Evolutionary conservation across 78 protist species (phyloP).

Genomic region (Speleostelium caveatum): DNA sequence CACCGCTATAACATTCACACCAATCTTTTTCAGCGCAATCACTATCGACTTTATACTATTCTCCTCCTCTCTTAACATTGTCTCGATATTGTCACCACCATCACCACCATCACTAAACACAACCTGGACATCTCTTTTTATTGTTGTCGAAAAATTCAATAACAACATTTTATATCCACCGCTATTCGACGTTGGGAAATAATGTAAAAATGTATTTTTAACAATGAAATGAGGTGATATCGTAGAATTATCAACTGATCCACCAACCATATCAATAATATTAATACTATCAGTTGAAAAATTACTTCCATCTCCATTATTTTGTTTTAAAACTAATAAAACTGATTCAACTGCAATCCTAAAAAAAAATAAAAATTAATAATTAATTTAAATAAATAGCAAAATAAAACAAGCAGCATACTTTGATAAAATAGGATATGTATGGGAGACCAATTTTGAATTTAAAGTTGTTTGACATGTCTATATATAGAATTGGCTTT

Average conservation of each 20-base stretch:
- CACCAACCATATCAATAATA: conserved; percentile 25
- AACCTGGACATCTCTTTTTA: not conserved
- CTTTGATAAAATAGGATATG: conserved; percentile 43
- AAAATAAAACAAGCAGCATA: not conserved
- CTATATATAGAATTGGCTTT: no score
- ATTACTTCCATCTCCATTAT: not conserved
- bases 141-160: not conserved
- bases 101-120: no score
- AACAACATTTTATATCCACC: not conserved
- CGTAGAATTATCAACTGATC: conserved; percentile 1
- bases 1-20: conserved; percentile 18
- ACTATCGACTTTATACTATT: conserved; percentile 25
- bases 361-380: not conserved
- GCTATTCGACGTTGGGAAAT: not conserved
- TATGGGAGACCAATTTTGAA: conserved; percentile 67
- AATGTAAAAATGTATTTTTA: conserved; percentile 18
- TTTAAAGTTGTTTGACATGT: conserved; percentile 55
- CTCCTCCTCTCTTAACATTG: conserved; percentile 12
- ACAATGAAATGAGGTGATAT: conserved; percentile 5
- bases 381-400: not conserved
- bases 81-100: not conserved
- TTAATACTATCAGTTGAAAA: conserved; percentile 28
- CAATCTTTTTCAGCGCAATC: conserved; percentile 22
- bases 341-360: conserved; percentile 44
- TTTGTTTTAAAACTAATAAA: conserved; percentile 1